Evolutionary conservation across 257 asterid species (phyloP), one percentile per base, ranked within the genome.

Genomic region (Capsicum pubescens): DNA sequence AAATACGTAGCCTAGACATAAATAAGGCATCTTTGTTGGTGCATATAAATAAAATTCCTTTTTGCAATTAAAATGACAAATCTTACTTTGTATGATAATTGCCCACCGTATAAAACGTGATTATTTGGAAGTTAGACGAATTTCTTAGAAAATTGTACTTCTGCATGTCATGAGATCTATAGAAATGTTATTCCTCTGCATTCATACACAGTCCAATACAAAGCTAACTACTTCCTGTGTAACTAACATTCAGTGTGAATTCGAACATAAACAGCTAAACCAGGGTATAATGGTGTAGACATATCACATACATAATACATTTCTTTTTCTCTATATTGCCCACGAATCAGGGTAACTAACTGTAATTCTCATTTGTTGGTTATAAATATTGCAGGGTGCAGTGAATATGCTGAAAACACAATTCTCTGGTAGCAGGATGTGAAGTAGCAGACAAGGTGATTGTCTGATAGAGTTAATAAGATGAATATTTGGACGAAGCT

Each of bases 331-430:
- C 17, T 55, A 4, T 55, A 55, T 13, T 55, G 13, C 17, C 59
- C 59, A 56, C 60, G 60, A 56, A 56, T 56, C 58, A 56, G 60
- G 60, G 42, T 63, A 63, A 21, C 68, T 63, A 63, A 63, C 42
- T 26, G 44, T 21, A 5, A 26, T 63, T 10, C 10, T 21, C 70
- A 11, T 63, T 63, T 63, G 70, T 26, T 35, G 72, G 19, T 35
- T 5, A 66, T 66, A 66, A 66, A 66, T 68, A 21, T 84, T 42
- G 87, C 90, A 85, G 91, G 82, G 80, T 86, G 82, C 89, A 58
- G 54, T 86, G 42, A 71, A 78, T 85, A 16, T 42, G 84, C 63
- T 42, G 83, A 83, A 82, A 84, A 3, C 13, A 70, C 21, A 32
- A 55, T 11, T 42, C 50, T 16, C 9, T 26, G 67, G 64, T 35